phyloP scores from a whole-genome alignment of 139 green algal species.

The Dunaliella primolecta region DNA sequence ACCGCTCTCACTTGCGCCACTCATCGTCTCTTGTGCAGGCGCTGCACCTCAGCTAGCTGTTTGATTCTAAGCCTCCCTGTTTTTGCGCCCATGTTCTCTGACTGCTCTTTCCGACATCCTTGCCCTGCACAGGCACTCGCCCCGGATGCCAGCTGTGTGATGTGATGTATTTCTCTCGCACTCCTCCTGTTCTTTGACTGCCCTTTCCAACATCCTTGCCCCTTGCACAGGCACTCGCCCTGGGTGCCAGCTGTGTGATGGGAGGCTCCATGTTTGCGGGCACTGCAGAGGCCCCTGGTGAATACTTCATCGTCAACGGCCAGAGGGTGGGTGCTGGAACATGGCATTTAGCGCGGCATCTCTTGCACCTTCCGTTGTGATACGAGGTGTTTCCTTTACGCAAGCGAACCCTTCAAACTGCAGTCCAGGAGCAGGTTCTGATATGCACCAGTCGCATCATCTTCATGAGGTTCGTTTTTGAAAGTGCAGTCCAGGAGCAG shows the following conservation, averaged over 20 bases:
- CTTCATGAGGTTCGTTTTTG: too few species aligned
- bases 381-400: too few species aligned
- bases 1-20: too few species aligned
- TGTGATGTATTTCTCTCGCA: background rate
- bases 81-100: background rate
- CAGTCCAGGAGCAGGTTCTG: too few species aligned
- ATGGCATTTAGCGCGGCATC: too few species aligned
- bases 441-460: too few species aligned
- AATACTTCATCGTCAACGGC: constrained; percentile 79
- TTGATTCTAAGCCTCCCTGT: background rate
- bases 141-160: constrained; percentile 54
- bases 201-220: background rate
- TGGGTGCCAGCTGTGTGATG: constrained; percentile 95
- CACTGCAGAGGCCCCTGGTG: constrained; percentile 87
- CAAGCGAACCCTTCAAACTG: too few species aligned
- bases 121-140: constrained; percentile 59
- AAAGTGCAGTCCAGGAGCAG: too few species aligned
- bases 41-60: too few species aligned
- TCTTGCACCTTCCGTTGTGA: too few species aligned
- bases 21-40: too few species aligned
- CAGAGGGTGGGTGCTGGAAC: constrained; percentile 77
- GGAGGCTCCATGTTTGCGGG: constrained; percentile 94
- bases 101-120: background rate
- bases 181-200: background rate
- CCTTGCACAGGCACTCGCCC: constrained; percentile 61